A percentile compares a stretch with the other conserved stretches of the same genome.
Conservation (phyloP, 176 grass and related monocot species). For the Puya raimondii region DNA sequence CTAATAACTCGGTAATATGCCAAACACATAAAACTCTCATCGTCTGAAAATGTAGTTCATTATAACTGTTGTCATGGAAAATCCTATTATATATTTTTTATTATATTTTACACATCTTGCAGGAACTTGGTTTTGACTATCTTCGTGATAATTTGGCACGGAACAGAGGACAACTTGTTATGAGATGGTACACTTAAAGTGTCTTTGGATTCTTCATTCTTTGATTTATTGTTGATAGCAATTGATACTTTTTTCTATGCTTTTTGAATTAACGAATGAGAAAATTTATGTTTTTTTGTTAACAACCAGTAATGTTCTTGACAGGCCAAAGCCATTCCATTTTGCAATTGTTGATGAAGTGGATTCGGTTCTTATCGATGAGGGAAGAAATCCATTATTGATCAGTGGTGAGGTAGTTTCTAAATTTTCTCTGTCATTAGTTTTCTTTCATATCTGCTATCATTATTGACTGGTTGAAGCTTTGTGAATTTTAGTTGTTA, state of each 20-base stretch:
- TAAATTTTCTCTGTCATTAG: slow-evolving; percentile 3
- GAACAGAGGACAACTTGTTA: slow-evolving; percentile 74
- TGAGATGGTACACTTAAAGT: slow-evolving; percentile 69
- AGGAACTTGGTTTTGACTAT: slow-evolving; percentile 99
- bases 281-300: background rate
- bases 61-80: background rate
- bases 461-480: slow-evolving; percentile 12
- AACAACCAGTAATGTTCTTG: slow-evolving; percentile 7
- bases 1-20: slow-evolving; percentile 76
- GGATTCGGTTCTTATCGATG: slow-evolving; percentile 90
- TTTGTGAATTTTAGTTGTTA: slow-evolving; percentile 3
- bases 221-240: no score
- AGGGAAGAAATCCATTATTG: slow-evolving; percentile 91
- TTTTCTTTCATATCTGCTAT: slow-evolving; percentile 17
- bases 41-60: background rate
- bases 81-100: slow-evolving; percentile 12
- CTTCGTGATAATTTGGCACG: slow-evolving; percentile 77
- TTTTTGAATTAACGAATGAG: no score
- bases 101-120: slow-evolving; percentile 27
- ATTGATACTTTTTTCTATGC: background rate
- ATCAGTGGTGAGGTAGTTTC: slow-evolving; percentile 89
- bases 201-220: no score
- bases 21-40: background rate
- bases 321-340: slow-evolving; percentile 81
- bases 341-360: slow-evolving; percentile 98